Evolutionary conservation across 805 yeast species (phyloP), one percentile per base, ranked within the genome.

Genomic region (Candida cerambycidarum): DNA sequence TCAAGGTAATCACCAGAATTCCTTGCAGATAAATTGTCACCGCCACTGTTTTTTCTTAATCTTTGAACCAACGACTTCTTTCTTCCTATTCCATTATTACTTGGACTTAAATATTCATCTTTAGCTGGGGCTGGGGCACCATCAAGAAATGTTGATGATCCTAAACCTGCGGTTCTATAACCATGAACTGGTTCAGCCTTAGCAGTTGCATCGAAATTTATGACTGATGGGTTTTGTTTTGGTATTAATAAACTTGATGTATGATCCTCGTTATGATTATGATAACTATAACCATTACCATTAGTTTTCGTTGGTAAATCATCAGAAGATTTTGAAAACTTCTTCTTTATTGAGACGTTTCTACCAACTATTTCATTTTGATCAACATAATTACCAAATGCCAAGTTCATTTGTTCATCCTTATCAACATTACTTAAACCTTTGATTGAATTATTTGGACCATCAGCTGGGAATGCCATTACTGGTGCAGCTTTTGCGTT

Each of bases 401-500:
- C 89, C 57, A 80, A 75, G 60, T 87, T 82, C 56, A 84, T 73
- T 38, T 83, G 82, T 30, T 83, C 65, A 34, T 60, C 55, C 36
- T 62, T 61, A 46, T 80, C 68, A 40, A 70, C 63, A 24, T 65
- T 59, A 21, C 79, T 78, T 46, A 77, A 69, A 17, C 95, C 95
- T 53, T 79, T 79, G 47, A 92, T 82, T 5, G 92, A 77, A 57
- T 79, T 85, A 65, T 93, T 93, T 49, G 98, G 97, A 0, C 98
- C 97, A 65, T 92, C 95, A 5, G 77, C 86, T 0, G 97, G 97
- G 75, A 92, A 93, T 0, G 99, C 99, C 69, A 80, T 71, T 12
- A 93, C 97, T 4, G 99, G 99, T 0, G 97, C 96, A 35, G 80
- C 82, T 57, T 74, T 70, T 50, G 66, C 68, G 44, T 79, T 73